A percentile compares a stretch with the other conserved stretches of the same genome.
Conservation (phyloP, 148 eudicot species). For the Diospyros lotus region DNA sequence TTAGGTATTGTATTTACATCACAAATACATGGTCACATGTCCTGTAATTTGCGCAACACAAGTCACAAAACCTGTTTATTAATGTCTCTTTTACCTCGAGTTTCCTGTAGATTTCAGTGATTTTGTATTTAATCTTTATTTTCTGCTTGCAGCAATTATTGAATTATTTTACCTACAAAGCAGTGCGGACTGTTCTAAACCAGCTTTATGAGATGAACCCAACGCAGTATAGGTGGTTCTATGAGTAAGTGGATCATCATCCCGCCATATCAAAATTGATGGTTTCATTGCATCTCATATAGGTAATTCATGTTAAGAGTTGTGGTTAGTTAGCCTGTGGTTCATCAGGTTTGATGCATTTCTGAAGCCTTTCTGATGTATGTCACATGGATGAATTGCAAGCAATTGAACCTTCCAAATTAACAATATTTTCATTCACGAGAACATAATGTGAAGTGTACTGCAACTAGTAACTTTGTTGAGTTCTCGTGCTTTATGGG, state of each 20-base stretch:
- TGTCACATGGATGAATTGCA: background rate
- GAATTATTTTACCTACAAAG: slow-evolving; percentile 89
- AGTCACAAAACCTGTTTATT: background rate
- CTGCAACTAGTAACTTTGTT: background rate
- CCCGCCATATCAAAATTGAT: background rate
- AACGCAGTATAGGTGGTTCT: slow-evolving; percentile 75
- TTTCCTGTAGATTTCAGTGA: background rate
- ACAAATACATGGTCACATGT: background rate
- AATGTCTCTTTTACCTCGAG: background rate
- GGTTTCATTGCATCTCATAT: background rate
- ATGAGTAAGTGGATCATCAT: slow-evolving; percentile 54
- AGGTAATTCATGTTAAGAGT: background rate
- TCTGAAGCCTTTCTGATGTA: background rate
- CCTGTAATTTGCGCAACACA: background rate
- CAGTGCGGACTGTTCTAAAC: slow-evolving; percentile 83
- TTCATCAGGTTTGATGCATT: background rate
- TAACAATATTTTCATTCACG: background rate
- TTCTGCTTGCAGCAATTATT: slow-evolving; percentile 69
- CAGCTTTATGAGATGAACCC: slow-evolving; percentile 99
- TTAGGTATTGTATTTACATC: background rate
- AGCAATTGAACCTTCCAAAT: background rate
- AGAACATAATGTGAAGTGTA: background rate
- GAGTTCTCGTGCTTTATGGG: too few relatives aligned
- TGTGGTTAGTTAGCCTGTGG: background rate
- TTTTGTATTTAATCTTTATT: slow-evolving; percentile 12